Base-by-base conservation (phyloP, 805 yeast species). In the Nakazawaea holstii region DNA sequence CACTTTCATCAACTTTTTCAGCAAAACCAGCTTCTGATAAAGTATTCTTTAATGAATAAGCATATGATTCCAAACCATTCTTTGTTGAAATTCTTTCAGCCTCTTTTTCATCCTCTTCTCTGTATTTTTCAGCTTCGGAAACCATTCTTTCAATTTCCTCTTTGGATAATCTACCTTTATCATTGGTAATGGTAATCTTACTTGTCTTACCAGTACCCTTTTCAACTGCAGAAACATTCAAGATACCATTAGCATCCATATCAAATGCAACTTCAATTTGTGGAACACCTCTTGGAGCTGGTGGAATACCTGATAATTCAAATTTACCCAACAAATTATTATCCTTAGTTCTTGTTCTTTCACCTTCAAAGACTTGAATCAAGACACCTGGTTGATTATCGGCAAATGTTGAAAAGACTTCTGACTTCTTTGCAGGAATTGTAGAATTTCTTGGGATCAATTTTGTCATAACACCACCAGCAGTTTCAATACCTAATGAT, bases 311-410 rank as follows among this genome's bases (percentile, higher is more conserved):
- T 15, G 82, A 67, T 42, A 87, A 69, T 59, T 80, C 79, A 63
- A 87, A 84, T 57, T 84, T 79, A 33, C 94, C 94, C 56, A 87
- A 82, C 57, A 82, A 56, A 61, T 83, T 85, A 68, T 87, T 87
- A 59, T 85, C 90, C 62, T 80, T 79, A 8, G 87, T 91, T 52
- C 86, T 69, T 0, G 88, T 78, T 61, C 94, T 72, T 64, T 87
- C 95, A 55, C 95, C 95, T 68, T 87, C 94, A 59, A 69, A 86
- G 1, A 85, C 88, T 60, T 84, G 79, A 47, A 86, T 79, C 53
- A 84, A 87, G 31, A 86, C 94, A 32, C 90, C 90, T 1, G 90
- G 87, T 62, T 86, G 95, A 47, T 86, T 85, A 66, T 86, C 94
- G 17, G 87, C 89, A 39, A 89, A 91, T 2, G 95, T 86, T 13